A percentile compares a stretch with the other conserved stretches of the same genome.
phyloP scores from a whole-genome alignment of 768 basidiomycete species.

The Pleurotus platypus region DNA sequence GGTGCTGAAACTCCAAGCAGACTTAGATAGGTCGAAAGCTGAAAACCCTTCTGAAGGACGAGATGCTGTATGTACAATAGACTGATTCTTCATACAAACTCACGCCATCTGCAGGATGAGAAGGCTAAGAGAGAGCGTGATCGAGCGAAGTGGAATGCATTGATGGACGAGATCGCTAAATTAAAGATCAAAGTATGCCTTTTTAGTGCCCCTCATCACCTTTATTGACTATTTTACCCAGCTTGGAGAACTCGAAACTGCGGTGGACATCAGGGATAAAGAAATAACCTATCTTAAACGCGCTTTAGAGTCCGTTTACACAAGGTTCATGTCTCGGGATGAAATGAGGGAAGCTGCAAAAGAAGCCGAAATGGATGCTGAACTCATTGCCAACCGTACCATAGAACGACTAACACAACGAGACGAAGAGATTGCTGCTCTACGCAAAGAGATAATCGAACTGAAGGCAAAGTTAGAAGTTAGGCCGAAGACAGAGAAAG shows the following conservation, averaged over 20 bases:
- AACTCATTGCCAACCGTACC: constrained; percentile 63
- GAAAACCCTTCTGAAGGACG: constrained; percentile 53
- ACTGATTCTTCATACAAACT: neutral
- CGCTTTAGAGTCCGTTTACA: constrained; percentile 85
- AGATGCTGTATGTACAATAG: constrained; percentile 50
- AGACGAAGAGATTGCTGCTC: constrained; percentile 56
- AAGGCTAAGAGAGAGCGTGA: constrained; percentile 75
- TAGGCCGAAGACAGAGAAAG: constrained; percentile 61
- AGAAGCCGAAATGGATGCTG: constrained; percentile 56
- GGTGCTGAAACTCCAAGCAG: constrained; percentile 67
- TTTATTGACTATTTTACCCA: constrained; percentile 20
- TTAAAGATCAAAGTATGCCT: constrained; percentile 61
- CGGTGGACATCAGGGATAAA: constrained; percentile 56
- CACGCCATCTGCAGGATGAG: constrained; percentile 50
- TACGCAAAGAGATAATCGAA: constrained; percentile 46
- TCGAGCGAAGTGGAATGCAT: constrained; percentile 62
- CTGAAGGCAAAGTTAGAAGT: constrained; percentile 49
- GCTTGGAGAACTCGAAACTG: constrained; percentile 50
- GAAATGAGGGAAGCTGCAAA: constrained; percentile 44
- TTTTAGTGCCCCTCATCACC: too few species aligned
- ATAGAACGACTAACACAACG: constrained; percentile 68
- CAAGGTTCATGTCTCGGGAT: constrained; percentile 62
- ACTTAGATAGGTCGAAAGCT: constrained; percentile 60
- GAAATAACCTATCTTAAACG: constrained; percentile 76
- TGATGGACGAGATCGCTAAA: constrained; percentile 72